Base-by-base conservation (phyloP, 768 basidiomycete genomes). In the Boletus patriciae region DNA sequence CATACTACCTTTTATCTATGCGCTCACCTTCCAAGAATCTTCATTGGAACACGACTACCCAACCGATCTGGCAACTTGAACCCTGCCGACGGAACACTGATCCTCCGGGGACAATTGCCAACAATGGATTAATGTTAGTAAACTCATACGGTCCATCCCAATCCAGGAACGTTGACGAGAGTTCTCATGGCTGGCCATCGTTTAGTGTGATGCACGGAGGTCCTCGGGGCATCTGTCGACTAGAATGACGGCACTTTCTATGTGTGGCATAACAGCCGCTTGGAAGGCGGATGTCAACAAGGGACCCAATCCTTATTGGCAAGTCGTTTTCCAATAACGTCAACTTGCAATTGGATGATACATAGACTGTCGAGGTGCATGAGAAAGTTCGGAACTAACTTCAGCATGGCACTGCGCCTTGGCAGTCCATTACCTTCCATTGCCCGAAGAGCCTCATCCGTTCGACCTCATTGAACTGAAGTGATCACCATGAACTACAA, bases 1-100 rank as follows among this genome's bases (percentile, higher is more conserved):
- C 27, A 23, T 40, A 13, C 29, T 37, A 52, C 41, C 60, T 58
- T 66, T 66, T 64, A 64, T 62, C 3, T 23, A 13, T 2, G 6
- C 18, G 10, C n/a, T 6, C 6, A 3, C 27, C 12, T 44, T 33
- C 40, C 0, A 18, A 21, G 45, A 42, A 50, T n/a, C 9, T n/a
- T 21, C 21, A 2, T 3, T 16, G 45, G 42, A 55, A 21, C 29
- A 29, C 10, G 8, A 2, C 29, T 9, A 10, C 29, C 8, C 1
- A 11, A 19, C n/a, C 37, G 21, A 64, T 54, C 43, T 0, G 6
- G 50, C n/a, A n/a, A n/a, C n/a, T n/a, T n/a, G n/a, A n/a, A n/a
- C n/a, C n/a, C 40, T 27, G 41, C 23, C 34, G 48, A 53, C 7
- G 1, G 3, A 34, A 10, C 8, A 13, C 2, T 33, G 12, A 29